These are phyloP conservation scores for Didymella sp. DNA, from an alignment of 2,329 filamentous ascomycete species.

Conservation along the genomic window DNA sequence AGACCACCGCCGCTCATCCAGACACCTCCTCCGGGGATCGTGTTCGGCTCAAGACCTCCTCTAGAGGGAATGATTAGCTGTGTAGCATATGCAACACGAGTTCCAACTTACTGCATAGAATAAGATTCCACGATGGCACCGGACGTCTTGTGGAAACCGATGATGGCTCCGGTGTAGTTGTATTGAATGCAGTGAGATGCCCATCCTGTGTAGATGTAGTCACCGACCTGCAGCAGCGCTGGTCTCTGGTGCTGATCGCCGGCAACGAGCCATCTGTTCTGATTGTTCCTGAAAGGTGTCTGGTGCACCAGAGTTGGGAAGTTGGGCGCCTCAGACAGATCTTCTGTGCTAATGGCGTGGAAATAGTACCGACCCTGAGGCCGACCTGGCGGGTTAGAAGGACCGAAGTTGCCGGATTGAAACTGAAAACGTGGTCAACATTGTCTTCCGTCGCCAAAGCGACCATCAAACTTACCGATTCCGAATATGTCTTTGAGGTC, in stretches of 20 bases:
- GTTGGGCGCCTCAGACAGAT: slow-evolving; percentile 51
- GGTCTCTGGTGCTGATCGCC: slow-evolving; percentile 59
- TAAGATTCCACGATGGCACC: slow-evolving; percentile 55
- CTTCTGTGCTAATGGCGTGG: slow-evolving; percentile 57
- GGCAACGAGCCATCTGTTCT: slow-evolving; percentile 54
- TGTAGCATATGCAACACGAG: not conserved
- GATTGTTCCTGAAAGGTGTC: slow-evolving; percentile 55
- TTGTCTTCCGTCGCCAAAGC: not conserved
- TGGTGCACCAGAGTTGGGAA: slow-evolving; percentile 57
- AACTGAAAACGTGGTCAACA: slow-evolving; percentile 7
- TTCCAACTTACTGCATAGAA: slow-evolving; percentile 36
- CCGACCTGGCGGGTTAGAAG: slow-evolving; percentile 46
- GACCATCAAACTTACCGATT: slow-evolving; percentile 19
- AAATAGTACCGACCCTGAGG: slow-evolving; percentile 55
- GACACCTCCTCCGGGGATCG: slow-evolving; percentile 53
- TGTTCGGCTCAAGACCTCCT: slow-evolving; percentile 53
- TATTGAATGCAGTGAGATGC: slow-evolving; percentile 61
- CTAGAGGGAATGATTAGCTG: slow-evolving; percentile 28
- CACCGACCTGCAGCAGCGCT: slow-evolving; percentile 55
- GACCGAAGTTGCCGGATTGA: slow-evolving; percentile 33
- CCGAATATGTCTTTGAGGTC: slow-evolving; percentile 58
- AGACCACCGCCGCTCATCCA: slow-evolving; percentile 61
- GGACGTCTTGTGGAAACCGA: slow-evolving; percentile 57
- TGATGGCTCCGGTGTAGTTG: slow-evolving; percentile 60
- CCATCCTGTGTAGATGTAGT: slow-evolving; percentile 59